phyloP scores from a whole-genome alignment of 352 stramenopile species.

The Globisporangium orthogonon region DNA sequence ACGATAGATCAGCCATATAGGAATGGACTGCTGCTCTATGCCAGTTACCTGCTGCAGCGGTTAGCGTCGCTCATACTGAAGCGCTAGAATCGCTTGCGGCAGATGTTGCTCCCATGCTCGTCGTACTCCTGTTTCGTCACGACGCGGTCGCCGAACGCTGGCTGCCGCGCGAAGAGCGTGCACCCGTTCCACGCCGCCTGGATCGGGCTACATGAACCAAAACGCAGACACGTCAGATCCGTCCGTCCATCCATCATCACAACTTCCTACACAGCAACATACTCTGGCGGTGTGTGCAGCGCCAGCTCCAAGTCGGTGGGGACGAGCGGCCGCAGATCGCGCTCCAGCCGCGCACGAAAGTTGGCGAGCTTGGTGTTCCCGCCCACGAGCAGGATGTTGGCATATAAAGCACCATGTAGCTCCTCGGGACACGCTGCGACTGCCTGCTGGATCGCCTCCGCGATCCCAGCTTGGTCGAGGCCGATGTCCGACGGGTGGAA shows the following conservation, averaged over 20 bases:
- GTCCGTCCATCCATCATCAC: background rate
- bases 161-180: slow-evolving; percentile 25
- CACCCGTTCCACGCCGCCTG: slow-evolving; percentile 53
- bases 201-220: slow-evolving; percentile 34
- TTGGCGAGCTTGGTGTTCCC: slow-evolving; percentile 86
- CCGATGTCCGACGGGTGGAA: slow-evolving; percentile 91
- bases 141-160: slow-evolving; percentile 19
- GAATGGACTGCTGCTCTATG: no score
- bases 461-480: slow-evolving; percentile 81
- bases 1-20: no score
- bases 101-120: slow-evolving; percentile 73
- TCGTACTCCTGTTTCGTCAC: slow-evolving; percentile 74
- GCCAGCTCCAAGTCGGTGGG: slow-evolving; percentile 39
- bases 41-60: no score
- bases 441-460: slow-evolving; percentile 80
- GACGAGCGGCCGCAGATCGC: slow-evolving; percentile 54
- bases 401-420: slow-evolving; percentile 70
- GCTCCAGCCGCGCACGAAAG: slow-evolving; percentile 65
- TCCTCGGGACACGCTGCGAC: slow-evolving; percentile 71
- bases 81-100: slow-evolving; percentile 24
- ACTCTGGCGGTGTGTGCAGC: slow-evolving; percentile 42
- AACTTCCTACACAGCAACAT: slow-evolving; percentile 15
- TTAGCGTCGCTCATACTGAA: no score
- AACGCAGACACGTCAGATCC: slow-evolving; percentile 3
- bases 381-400: slow-evolving; percentile 84